Base-by-base conservation (phyloP, 805 yeast genomes). In the Lipomyces starkeyi region DNA sequence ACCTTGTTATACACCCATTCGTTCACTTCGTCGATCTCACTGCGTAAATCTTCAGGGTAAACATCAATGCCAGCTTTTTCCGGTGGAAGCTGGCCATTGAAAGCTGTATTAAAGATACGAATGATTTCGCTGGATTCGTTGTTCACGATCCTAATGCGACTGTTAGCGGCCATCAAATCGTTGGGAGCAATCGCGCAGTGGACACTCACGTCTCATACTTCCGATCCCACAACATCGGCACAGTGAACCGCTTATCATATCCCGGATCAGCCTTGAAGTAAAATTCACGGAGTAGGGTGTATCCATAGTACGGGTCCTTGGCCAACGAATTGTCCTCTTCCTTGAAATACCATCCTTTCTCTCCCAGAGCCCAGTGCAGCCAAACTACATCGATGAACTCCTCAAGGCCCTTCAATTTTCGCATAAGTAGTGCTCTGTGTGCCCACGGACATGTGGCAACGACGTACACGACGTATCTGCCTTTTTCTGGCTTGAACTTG, bases 361-460 rank as follows among this genome's bases (percentile, higher is more conserved):
- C 82, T 71, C 90, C 96, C 88, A 91, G 83, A 73, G 85, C 88
- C 93, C 97, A 92, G 77, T 92, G 95, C 11, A 93, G 97, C 58
- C 92, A 91, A 17, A 93, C 86, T 32, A 81, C 80, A 59, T 80
- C 78, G 62, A 82, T 81, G 53, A 79, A 76, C 59, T 82, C 82
- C 25, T 82, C 79, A 62, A 90, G 78, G 0, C 97, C 97, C 80
- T 93, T 92, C 70, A 94, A 81, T 13, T 84, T 79, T 64, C 97
- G 81, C 11, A 88, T 83, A 62, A 92, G 88, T 67, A 94, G 81
- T 0, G 93, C 87, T 69, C 99, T 84, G 77, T 91, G 97, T 0
- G 98, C 98, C 93, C 98, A 94, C 3, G 99, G 98, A 79, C 99
- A 94, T 1, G 97, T 97, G 56, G 85, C 82, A 0, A 94, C 89